Conservation (phyloP, 441 rosid genomes). For the Macaranga tanarius region DNA sequence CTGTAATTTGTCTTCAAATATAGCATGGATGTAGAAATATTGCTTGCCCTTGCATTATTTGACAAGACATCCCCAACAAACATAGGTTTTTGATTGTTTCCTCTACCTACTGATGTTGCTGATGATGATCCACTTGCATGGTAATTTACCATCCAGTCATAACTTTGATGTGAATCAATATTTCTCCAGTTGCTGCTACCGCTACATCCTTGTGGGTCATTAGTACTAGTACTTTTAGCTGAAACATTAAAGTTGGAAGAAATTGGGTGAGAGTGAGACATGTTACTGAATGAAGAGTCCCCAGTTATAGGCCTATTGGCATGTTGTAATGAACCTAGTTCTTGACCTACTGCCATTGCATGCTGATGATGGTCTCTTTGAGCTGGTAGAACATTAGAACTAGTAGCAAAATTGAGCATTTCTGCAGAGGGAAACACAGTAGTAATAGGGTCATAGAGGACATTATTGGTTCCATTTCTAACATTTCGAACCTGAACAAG, state of each 20-base stretch:
- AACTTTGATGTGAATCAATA: conserved; percentile 31
- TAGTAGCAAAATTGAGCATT: conserved; percentile 25
- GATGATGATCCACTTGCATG: conserved; percentile 30
- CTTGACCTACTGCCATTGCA: conserved; percentile 31
- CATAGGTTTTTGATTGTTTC: conserved; percentile 31
- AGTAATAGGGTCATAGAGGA: conserved; percentile 23
- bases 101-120: conserved; percentile 24
- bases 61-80: conserved; percentile 39
- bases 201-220: conserved; percentile 33
- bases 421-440: conserved; percentile 21
- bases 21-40: conserved; percentile 16
- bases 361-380: conserved; percentile 18
- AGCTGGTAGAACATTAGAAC: conserved; percentile 23
- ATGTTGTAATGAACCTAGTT: conserved; percentile 13
- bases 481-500: conserved; percentile 30
- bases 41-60: conserved; percentile 34
- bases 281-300: conserved; percentile 23
- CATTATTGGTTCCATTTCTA: conserved; percentile 21
- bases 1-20: conserved; percentile 26
- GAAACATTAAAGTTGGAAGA: conserved; percentile 20
- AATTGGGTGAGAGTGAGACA: conserved; percentile 23
- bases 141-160: conserved; percentile 45
- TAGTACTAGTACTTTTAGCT: conserved; percentile 15
- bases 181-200: conserved; percentile 33
- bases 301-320: conserved; percentile 10